phyloP scores from a whole-genome alignment of 169 alveolate genomes.

The Amoebophrya sp. region DNA sequence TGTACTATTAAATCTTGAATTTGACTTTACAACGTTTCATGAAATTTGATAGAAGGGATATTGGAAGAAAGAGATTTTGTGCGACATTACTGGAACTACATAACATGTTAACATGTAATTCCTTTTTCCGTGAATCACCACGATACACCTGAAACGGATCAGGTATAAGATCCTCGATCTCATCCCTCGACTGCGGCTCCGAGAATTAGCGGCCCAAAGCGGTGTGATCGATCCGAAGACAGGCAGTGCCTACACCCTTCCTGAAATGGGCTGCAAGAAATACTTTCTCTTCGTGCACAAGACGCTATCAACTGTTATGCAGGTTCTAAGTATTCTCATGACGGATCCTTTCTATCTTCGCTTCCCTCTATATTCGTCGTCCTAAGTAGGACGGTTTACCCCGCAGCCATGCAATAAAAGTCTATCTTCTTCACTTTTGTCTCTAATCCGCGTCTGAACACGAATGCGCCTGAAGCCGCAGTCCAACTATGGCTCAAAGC shows the following conservation, averaged over 20 bases:
- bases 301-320: background rate
- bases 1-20: too few species aligned
- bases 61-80: too few species aligned
- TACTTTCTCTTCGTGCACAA: constrained; percentile 52
- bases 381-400: too few species aligned
- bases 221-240: background rate
- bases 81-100: too few species aligned
- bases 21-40: too few species aligned
- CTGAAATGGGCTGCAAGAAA: constrained; percentile 44
- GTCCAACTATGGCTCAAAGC: constrained; percentile 50
- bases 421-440: background rate
- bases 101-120: too few species aligned
- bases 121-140: too few species aligned
- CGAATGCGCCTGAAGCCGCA: constrained; percentile 49
- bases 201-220: background rate
- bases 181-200: background rate
- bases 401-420: background rate
- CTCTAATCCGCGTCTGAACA: background rate
- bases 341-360: background rate
- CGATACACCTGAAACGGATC: too few species aligned
- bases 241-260: background rate
- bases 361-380: background rate
- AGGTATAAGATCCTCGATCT: constrained; percentile 4
- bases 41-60: too few species aligned
- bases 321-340: too few species aligned